A percentile compares a stretch with the other conserved stretches of the same genome.
Conservation (phyloP, 2,329 filamentous ascomycete genomes). For the Parascedosporium putredinis region DNA sequence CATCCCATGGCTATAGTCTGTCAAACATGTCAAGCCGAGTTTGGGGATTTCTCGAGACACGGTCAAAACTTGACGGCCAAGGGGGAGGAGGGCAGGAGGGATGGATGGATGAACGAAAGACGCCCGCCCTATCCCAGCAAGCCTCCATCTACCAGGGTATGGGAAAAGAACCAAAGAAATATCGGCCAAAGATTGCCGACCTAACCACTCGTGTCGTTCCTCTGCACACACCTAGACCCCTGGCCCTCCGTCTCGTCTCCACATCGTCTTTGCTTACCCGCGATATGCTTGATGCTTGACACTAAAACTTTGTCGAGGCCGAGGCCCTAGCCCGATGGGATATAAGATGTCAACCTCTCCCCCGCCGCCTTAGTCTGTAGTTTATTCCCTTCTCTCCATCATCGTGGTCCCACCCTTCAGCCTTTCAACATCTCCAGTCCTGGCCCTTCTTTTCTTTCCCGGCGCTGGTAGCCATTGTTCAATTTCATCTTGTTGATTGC, state of each 20-base stretch:
- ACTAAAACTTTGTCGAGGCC: background rate
- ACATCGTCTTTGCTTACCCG: too few relatives aligned
- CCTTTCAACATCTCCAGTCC: background rate
- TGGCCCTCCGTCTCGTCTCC: too few relatives aligned
- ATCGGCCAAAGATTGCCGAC: background rate
- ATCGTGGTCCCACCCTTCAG: background rate
- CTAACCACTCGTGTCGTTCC: too few relatives aligned
- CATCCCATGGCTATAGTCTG: background rate
- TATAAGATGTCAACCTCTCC: background rate
- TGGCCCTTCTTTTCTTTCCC: constrained; percentile 1
- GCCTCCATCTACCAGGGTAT: too few relatives aligned
- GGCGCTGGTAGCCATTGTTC: constrained; percentile 6
- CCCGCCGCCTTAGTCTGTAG: background rate
- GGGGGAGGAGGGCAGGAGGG: too few relatives aligned
- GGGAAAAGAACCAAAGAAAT: too few relatives aligned
- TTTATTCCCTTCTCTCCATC: background rate
- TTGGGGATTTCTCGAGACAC: background rate
- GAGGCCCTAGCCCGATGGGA: background rate
- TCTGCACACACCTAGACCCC: too few relatives aligned
- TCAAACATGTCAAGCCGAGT: background rate
- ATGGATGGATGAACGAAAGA: too few relatives aligned
- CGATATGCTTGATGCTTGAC: too few relatives aligned
- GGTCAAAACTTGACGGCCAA: background rate
- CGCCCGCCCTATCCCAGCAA: too few relatives aligned
- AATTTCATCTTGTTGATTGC: background rate